Percentiles rank a stretch among this genome's conserved stretches.
Evolutionary conservation across 2,329 filamentous ascomycete genomes (phyloP).

Genomic region (Pseudodiploospora longispora): DNA sequence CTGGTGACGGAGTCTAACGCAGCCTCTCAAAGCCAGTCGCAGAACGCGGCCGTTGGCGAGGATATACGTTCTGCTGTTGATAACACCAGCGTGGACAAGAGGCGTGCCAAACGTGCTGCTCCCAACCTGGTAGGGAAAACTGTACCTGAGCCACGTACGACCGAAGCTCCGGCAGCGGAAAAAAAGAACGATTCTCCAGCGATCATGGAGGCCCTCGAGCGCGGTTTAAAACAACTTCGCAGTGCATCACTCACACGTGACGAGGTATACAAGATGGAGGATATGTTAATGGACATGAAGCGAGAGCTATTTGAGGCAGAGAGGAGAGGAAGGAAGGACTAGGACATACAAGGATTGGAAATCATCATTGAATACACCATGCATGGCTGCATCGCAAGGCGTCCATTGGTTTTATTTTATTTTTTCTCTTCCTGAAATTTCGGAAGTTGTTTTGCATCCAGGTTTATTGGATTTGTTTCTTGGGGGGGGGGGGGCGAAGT

Average conservation of each 20-base stretch:
- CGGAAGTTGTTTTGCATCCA: too few relatives aligned
- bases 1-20: conserved; percentile 32
- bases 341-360: conserved; percentile 14
- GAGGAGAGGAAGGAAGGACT: conserved; percentile 38
- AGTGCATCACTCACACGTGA: conserved; percentile 51
- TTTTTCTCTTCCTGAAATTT: too few relatives aligned
- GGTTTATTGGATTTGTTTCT: too few relatives aligned
- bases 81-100: not conserved
- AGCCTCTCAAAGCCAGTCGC: conserved; percentile 25
- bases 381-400: conserved; percentile 6
- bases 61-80: not conserved
- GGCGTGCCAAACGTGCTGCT: not conserved
- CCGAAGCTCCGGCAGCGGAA: not conserved
- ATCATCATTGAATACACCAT: conserved; percentile 9
- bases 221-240: conserved; percentile 48
- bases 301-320: conserved; percentile 65
- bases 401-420: not conserved
- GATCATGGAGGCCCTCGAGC: conserved; percentile 25
- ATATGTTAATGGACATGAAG: conserved; percentile 72
- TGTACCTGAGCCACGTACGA: conserved; percentile 6
- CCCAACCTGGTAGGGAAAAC: not conserved
- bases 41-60: conserved; percentile 13
- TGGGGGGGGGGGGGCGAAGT: too few relatives aligned
- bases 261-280: conserved; percentile 65
- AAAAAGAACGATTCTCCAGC: conserved; percentile 11